Evolutionary conservation across 352 stramenopile genomes (phyloP).

Genomic region (Pseudoperonospora humuli): DNA sequence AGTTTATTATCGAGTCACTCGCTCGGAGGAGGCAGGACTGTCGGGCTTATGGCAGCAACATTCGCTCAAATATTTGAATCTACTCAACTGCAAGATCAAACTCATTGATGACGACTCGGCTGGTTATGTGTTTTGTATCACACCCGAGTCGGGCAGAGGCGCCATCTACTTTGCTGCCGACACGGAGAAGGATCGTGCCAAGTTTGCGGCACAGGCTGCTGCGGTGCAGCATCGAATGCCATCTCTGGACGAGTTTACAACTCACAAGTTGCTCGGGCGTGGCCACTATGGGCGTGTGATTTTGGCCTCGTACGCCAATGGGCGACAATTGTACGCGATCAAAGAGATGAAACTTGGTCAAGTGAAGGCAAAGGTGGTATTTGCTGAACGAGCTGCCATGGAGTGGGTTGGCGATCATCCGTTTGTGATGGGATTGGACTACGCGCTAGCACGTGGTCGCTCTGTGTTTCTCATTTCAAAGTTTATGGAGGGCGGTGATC

Average conservation of each 20-base stretch:
- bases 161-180: constrained; percentile 71
- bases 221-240: constrained; percentile 50
- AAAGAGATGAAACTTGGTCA: constrained; percentile 89
- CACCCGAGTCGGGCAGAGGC: constrained; percentile 55
- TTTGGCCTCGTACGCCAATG: constrained; percentile 29
- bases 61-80: constrained; percentile 69
- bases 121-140: constrained; percentile 72
- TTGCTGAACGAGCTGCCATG: constrained; percentile 78
- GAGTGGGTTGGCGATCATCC: constrained; percentile 86
- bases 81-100: constrained; percentile 68
- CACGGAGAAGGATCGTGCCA: constrained; percentile 78
- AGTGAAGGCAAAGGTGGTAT: constrained; percentile 81
- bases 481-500: constrained; percentile 96
- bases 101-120: constrained; percentile 73
- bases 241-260: constrained; percentile 64
- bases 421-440: constrained; percentile 97
- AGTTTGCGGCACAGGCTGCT: constrained; percentile 52
- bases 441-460: constrained; percentile 90
- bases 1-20: constrained; percentile 74
- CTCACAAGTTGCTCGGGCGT: constrained; percentile 73
- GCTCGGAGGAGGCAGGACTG: constrained; percentile 32
- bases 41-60: constrained; percentile 21
- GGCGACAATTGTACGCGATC: constrained; percentile 67
- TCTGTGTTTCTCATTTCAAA: constrained; percentile 97
- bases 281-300: constrained; percentile 83